Evolutionary conservation across 2,329 filamentous ascomycete genomes (phyloP).

Genomic region (Tetracladium maxilliforme): DNA sequence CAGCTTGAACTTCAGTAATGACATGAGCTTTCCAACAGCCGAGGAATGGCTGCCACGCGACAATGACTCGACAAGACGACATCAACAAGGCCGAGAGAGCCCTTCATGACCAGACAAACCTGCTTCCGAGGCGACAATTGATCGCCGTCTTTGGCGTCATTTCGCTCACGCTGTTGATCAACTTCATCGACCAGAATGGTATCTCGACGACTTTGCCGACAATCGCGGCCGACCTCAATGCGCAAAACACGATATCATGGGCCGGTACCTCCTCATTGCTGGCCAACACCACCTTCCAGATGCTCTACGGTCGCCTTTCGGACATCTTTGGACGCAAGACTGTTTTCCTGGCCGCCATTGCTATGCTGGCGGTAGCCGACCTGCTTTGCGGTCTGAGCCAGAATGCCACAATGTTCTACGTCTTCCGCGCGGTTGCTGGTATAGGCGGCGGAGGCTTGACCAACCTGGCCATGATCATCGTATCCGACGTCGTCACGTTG

Average conservation of each 20-base stretch:
- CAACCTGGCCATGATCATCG: constrained; percentile 44
- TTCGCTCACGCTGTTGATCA: constrained; percentile 35
- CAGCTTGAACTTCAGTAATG: too few species aligned
- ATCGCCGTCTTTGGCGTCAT: constrained; percentile 34
- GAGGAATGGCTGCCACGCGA: too few species aligned
- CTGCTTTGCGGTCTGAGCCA: constrained; percentile 41
- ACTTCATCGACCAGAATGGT: constrained; percentile 41
- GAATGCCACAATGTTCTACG: constrained; percentile 41
- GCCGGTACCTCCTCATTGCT: constrained; percentile 36
- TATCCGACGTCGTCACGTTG: constrained; percentile 42
- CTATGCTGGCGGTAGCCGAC: constrained; percentile 37
- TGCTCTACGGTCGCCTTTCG: constrained; percentile 46
- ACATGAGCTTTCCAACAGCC: too few species aligned
- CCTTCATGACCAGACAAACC: constrained; percentile 34
- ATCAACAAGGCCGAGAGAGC: constrained; percentile 22
- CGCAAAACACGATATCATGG: constrained; percentile 36
- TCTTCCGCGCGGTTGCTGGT: constrained; percentile 43
- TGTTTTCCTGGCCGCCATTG: constrained; percentile 36
- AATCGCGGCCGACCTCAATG: constrained; percentile 27
- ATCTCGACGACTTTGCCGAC: constrained; percentile 29
- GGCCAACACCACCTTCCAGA: constrained; percentile 46
- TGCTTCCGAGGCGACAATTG: constrained; percentile 33
- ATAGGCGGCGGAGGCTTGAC: constrained; percentile 47
- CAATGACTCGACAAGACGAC: too few species aligned
- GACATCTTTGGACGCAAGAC: constrained; percentile 47